Base-by-base conservation (phyloP, 192 early-diverging fungal genomes). In the Coemansia sp. region DNA sequence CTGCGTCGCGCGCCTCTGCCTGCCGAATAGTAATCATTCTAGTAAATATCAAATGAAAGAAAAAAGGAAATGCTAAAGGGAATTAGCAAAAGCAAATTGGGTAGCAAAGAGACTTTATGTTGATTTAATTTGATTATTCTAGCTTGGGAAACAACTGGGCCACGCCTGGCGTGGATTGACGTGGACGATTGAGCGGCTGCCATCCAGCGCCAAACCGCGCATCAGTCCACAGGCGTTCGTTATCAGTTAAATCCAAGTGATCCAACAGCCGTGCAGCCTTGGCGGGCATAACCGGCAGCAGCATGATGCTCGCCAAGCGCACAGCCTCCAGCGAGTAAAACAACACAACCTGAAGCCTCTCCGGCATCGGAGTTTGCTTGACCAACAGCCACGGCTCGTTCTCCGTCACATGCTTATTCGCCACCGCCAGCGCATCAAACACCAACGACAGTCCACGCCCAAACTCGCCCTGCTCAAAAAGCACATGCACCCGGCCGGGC, bases 261-360 rank as follows among this genome's bases (percentile, higher is more conserved):
- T 90, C 83, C 61, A 98, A 72, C 47, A 98, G 71, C 47, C 64
- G 61, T 1, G 60, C 62, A 45, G 87, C 82, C 69, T 93, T 95
- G 1, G 74, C 71, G 7, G 96, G 96, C 88, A 97, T 93, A 17
- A 95, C 85, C 6, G 93, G 92, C 66, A 90, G 89, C 49, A 97
- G 73, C 39, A 95, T 67, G 27, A 96, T 77, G 12, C 80, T 88
- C 3, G 89, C 82, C 23, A 93, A 53, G 9, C 95, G 85, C 26
- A 87, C 84, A 0, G 92, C 82, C 71, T 96, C 94, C 39, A 90
- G 74, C 4, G 90, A 75, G 56, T 89, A 85, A 80, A 87, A 92
- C 27, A 98, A 72, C 0, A 89, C 83, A 16, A 71, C 80, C 17
- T 88, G 82, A 16, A 95, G 54, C 37, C 85, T 74, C 11, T 72